phyloP scores from a whole-genome alignment of 2,329 filamentous ascomycete genomes.

The Trichocomaceae sp. region DNA sequence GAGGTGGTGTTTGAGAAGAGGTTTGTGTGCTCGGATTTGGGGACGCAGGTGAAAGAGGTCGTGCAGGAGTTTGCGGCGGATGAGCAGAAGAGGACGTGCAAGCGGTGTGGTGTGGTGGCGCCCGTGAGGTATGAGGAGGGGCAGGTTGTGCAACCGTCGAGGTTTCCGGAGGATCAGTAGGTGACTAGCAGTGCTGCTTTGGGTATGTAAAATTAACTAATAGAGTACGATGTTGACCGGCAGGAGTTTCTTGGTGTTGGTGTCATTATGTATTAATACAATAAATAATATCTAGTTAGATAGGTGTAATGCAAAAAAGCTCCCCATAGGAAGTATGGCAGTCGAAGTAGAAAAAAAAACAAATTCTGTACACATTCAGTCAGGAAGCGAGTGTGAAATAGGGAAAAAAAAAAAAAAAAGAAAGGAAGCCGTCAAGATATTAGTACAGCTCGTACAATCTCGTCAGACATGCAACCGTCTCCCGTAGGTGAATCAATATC shows the following conservation, averaged over 20 bases:
- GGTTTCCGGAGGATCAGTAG: conserved; percentile 26
- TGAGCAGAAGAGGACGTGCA: conserved; percentile 65
- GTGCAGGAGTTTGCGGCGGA: conserved; percentile 74
- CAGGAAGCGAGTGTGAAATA: too few relatives aligned
- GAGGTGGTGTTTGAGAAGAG: conserved; percentile 71
- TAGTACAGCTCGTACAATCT: too few relatives aligned
- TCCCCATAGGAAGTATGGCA: neutral
- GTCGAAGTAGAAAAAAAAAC: neutral
- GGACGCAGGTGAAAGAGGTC: conserved; percentile 87
- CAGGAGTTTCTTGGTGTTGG: too few relatives aligned
- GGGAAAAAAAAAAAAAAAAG: too few relatives aligned
- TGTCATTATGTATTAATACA: conserved; percentile 11
- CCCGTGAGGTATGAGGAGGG: conserved; percentile 43
- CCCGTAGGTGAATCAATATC: conserved; percentile 11
- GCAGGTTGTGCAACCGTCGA: conserved; percentile 38
- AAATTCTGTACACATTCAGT: neutral
- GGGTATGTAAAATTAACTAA: too few relatives aligned
- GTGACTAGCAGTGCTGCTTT: too few relatives aligned
- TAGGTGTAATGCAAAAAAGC: neutral
- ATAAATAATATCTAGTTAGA: conserved; percentile 3
- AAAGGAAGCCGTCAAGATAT: too few relatives aligned
- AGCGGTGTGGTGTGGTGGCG: conserved; percentile 67
- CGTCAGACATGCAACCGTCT: too few relatives aligned
- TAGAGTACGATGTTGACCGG: too few relatives aligned
- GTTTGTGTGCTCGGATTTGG: conserved; percentile 85